Conservation (phyloP, 345 rosid species). For the Eucalyptus caleyi region DNA sequence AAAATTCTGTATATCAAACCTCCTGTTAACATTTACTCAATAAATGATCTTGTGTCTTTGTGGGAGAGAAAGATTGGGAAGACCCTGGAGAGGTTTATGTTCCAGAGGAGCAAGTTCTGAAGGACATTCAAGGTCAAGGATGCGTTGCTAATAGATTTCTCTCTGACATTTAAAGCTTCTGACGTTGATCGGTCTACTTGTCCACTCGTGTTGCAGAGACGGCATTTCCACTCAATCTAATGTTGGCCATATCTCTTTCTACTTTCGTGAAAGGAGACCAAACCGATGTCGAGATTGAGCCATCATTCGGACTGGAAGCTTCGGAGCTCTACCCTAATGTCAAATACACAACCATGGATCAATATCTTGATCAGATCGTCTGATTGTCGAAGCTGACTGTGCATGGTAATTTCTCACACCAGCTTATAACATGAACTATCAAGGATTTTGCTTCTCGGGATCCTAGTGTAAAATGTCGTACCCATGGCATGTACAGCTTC, state of each 20-base stretch:
- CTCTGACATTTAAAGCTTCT: not conserved
- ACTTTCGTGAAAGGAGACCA: not conserved
- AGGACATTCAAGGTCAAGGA: not conserved
- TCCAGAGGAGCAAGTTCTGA: not conserved
- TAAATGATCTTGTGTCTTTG: not conserved
- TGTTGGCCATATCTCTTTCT: not conserved
- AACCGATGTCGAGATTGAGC: not conserved
- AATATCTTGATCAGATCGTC: not conserved
- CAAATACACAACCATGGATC: not conserved
- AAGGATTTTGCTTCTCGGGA: not conserved
- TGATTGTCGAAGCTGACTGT: not conserved
- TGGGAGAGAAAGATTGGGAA: conserved; percentile 4
- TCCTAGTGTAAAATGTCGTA: not conserved
- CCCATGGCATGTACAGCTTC: not conserved
- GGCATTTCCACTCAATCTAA: not conserved
- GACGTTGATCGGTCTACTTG: not conserved
- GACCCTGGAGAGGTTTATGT: not conserved
- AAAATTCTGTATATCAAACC: not conserved
- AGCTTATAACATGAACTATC: not conserved
- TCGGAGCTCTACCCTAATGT: not conserved
- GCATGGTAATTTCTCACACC: not conserved
- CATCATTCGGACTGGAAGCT: not conserved
- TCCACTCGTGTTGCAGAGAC: not conserved
- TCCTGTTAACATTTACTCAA: not conserved
- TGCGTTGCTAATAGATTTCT: not conserved